phyloP scores from a whole-genome alignment of 2,329 filamentous ascomycete genomes.

The Venturia pyrina region DNA sequence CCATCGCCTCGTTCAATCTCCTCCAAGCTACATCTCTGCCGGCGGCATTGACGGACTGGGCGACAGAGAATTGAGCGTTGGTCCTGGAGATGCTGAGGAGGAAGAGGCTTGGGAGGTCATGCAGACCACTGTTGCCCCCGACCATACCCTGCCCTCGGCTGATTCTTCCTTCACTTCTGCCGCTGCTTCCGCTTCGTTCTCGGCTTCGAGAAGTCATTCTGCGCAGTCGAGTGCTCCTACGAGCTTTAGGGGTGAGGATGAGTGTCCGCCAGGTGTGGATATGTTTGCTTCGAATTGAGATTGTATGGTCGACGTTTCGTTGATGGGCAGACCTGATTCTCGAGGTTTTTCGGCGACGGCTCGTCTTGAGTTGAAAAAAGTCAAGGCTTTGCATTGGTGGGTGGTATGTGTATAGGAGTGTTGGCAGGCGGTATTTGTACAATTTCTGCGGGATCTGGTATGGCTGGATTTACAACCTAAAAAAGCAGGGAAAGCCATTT shows the following conservation, averaged over 20 bases:
- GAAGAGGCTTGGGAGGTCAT: conserved; percentile 67
- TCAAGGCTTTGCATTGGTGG: too few species aligned
- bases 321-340: too few species aligned
- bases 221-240: conserved; percentile 8
- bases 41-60: conserved; percentile 59
- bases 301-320: neutral
- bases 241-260: neutral
- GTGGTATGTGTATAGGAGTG: too few species aligned
- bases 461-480: neutral
- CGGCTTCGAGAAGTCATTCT: conserved; percentile 9
- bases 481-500: neutral
- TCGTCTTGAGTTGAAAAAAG: neutral
- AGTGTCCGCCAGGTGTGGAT: neutral
- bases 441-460: neutral
- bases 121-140: conserved; percentile 67
- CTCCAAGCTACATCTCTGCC: conserved; percentile 1
- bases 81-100: conserved; percentile 52
- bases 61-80: conserved; percentile 80
- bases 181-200: conserved; percentile 25
- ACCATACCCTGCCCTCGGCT: conserved; percentile 68
- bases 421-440: neutral
- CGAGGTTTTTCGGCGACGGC: neutral
- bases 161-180: conserved; percentile 74
- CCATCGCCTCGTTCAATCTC: neutral
- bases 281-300: neutral